phyloP scores from a whole-genome alignment of 2,329 filamentous ascomycete species.

The Aspergillus nomiae region DNA sequence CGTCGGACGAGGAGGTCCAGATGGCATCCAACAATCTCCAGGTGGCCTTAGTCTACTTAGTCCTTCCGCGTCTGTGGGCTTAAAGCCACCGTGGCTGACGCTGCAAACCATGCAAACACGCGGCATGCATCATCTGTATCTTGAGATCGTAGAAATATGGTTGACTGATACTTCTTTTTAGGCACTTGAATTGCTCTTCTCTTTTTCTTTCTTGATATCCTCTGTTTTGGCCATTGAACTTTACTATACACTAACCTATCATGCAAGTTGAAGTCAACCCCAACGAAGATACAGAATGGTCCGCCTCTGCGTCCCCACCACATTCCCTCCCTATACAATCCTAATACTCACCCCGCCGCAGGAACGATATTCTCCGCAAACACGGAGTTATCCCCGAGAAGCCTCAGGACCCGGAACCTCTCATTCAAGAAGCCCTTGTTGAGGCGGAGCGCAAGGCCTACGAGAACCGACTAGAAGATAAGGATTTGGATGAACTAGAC shows the following conservation, averaged over 20 bases:
- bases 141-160: background rate
- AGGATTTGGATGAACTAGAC: conserved; percentile 89
- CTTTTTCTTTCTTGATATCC: conserved; percentile 25
- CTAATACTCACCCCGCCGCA: conserved; percentile 42
- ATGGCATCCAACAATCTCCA: conserved; percentile 31
- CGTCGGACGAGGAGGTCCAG: conserved; percentile 19
- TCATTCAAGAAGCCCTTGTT: conserved; percentile 90
- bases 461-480: conserved; percentile 90
- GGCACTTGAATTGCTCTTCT: background rate
- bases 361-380: conserved; percentile 98
- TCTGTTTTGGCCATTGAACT: background rate
- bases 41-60: conserved; percentile 33
- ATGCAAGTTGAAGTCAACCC: conserved; percentile 85
- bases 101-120: conserved; percentile 44
- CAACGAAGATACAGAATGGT: conserved; percentile 97
- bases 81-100: conserved; percentile 24
- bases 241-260: conserved; percentile 17
- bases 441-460: conserved; percentile 82
- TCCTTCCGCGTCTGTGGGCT: conserved; percentile 37
- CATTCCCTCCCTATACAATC: conserved; percentile 6
- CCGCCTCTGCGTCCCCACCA: conserved; percentile 9
- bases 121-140: conserved; percentile 29
- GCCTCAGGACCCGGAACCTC: conserved; percentile 88
- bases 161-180: background rate
- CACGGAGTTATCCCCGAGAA: conserved; percentile 98